Conservation (phyloP, 148 eudicot genomes). For the Fallopia convolvulus region DNA sequence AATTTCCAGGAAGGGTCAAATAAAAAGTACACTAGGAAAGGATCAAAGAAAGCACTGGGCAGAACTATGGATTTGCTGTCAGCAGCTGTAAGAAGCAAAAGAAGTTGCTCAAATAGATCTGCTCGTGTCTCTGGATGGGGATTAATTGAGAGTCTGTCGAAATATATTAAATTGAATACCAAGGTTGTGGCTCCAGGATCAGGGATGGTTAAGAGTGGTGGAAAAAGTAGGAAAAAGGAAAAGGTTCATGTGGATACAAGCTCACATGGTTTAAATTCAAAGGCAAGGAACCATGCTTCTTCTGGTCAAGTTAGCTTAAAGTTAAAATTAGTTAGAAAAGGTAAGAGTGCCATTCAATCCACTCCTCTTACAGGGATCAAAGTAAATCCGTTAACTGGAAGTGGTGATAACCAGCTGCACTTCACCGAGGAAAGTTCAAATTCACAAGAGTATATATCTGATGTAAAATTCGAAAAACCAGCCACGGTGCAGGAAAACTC, state of each 20-base stretch:
- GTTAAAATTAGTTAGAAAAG: slow-evolving; percentile 49
- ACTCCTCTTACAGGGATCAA: slow-evolving; percentile 12
- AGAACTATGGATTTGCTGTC: slow-evolving; percentile 23
- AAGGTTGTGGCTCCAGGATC: slow-evolving; percentile 18
- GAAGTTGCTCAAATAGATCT: slow-evolving; percentile 46
- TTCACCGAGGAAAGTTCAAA: neutral
- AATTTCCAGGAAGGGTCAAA: slow-evolving; percentile 20
- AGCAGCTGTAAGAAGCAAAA: slow-evolving; percentile 54
- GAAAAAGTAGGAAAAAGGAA: slow-evolving; percentile 31
- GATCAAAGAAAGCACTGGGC: slow-evolving; percentile 15
- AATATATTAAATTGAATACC: slow-evolving; percentile 30
- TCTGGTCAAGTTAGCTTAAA: slow-evolving; percentile 58
- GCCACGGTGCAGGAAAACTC: slow-evolving; percentile 12
- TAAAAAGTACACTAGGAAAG: slow-evolving; percentile 14
- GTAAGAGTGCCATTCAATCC: slow-evolving; percentile 15
- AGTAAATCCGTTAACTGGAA: slow-evolving; percentile 7
- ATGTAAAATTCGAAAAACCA: slow-evolving; percentile 10
- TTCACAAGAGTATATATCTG: neutral
- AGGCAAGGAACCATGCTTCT: slow-evolving; percentile 24
- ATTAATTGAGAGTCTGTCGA: slow-evolving; percentile 22
- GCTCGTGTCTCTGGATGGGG: slow-evolving; percentile 74
- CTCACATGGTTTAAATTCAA: slow-evolving; percentile 21
- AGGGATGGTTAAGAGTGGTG: slow-evolving; percentile 24
- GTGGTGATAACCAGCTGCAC: slow-evolving; percentile 21
- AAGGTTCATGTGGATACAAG: slow-evolving; percentile 22